Base-by-base conservation (phyloP, 1,284 basidiomycete genomes). In the Fereydounia khargensis region DNA sequence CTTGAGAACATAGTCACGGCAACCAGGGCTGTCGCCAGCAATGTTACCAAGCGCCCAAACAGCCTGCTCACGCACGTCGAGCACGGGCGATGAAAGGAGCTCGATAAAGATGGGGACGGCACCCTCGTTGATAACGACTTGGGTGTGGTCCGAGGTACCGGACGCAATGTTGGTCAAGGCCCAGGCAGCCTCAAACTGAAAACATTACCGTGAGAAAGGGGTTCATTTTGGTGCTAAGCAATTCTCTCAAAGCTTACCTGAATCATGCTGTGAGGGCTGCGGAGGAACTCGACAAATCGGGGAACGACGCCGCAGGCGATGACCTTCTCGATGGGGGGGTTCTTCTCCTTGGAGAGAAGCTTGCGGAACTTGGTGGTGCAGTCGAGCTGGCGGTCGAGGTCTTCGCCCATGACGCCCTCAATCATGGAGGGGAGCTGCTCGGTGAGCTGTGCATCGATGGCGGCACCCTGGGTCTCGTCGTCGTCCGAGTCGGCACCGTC, bases 101-200 rank as follows among this genome's bases (percentile, higher is more conserved):
- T 72, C 63, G 80, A 99, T 96, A 75, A 97, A 97, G 78, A 92
- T 86, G n/a, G 92, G 92, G 21, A 98, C 92, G 30, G 94, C 94
- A 48, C 87, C 86, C 24, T 91, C 88, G 62, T 83, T 85, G 77
- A 99, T 98, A 45, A 98, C 95, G 50, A 96, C 91, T 79, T 96
- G 91, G 35, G 92, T 99, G 78, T 99, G 95, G 64, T 95, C 90
- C 24, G 92, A 92, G 27, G 95, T 99, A 39, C 95, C 95, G 42
- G 95, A 98, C 14, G 95, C 95, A 66, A 99, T 98, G 81, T 99
- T 99, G 71, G 95, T 98, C 66, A 99, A 82, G 35, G 95, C 95
- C 95, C 95, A 99, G 6, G 95, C 95, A 42, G 95, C 94, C 79
- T 98, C 94, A 73, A 98, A 98, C 89, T 97, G 70, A n/a, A n/a